Evolutionary conservation across 768 basidiomycete genomes (phyloP), one percentile per base, ranked within the genome.

Genomic region (Trametes cubensis): DNA sequence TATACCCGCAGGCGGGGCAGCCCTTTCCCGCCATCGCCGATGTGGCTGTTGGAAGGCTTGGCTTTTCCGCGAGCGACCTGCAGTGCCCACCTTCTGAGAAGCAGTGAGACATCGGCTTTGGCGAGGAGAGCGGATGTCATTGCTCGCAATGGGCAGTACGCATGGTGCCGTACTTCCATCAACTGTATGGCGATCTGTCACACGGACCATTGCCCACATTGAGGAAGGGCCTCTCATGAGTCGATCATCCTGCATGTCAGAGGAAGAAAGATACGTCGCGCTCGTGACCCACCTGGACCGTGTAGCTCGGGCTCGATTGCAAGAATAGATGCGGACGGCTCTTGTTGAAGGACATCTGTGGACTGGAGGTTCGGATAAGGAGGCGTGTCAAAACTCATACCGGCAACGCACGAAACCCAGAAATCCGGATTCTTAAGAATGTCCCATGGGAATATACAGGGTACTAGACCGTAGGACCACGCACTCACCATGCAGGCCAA

Each of bases 91-190:
- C n/a, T 25, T 25, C 38, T 23, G 45, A 28, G 15, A 60, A 41
- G n/a, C 59, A 54, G 52, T 13, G 30, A 26, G 45, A n/a, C 11
- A 46, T 41, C 52, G 59, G 38, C 17, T 38, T 38, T 46, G 51
- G 7, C 18, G 6, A 53, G 42, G 8, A 41, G 40, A 20, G 52
- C 25, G 34, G 5, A 18, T 60, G 52, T 34, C 40, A 23, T n/a
- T 41, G 51, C 42, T 60, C 58, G 42, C 42, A 53, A 53, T 39
- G 51, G 50, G 51, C 21, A 41, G 48, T 4, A 28, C 59, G 44
- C 59, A 60, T 60, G 59, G 59, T 54, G 48, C 53, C 48, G 21
- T 41, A 46, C 59, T 60, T 60, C 59, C 38, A 6, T 34, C 34
- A 11, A 34, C 11, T 34, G 34, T 34, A 34, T 34, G 34, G 34